Evolutionary conservation across 176 grass and related monocot genomes (phyloP), one percentile per base, ranked within the genome.

Genomic region (Juncus inflexus): DNA sequence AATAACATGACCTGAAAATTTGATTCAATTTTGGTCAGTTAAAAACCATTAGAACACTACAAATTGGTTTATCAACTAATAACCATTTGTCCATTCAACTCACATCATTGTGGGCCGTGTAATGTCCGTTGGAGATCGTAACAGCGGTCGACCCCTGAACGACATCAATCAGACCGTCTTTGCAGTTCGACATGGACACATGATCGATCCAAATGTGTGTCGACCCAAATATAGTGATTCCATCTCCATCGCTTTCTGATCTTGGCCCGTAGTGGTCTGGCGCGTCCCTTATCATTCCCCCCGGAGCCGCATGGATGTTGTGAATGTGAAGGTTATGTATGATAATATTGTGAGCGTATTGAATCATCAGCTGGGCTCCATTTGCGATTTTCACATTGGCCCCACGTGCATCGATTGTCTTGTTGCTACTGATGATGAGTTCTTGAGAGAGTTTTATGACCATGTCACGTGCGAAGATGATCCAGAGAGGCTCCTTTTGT

Each of bases 1-100:
- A 57, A 57, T 57, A 57, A 57, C 54, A 57, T 57, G n/a, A 57
- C 54, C 54, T 57, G 54, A 5, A 57, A 12, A 57, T 11, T 13
- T 5, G 4, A 57, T 47, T 13, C 9, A 57, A 57, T 1, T 57
- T 57, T 57, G 54, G 12, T 52, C 7, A 52, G n/a, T 57, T 15
- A 47, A 47, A 47, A 47, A 6, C 43, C 9, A 15, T 57, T 57
- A 57, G 12, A 57, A 15, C 5, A 57, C 5, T 57, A 13, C 4
- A 57, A 57, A 5, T 57, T 4, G n/a, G 54, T 15, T 13, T 57
- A 11, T 11, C 49, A 52, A 52, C 12, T 52, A 52, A 52, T 52
- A 7, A 52, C 9, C 2, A 52, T 12, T 8, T 52, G 49, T 52
- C 12, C 12, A 12, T 52, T 52, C 49, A 52, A 57, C 54, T 57